Evolutionary conservation across 169 alveolate genomes (phyloP).

Genomic region (Plasmodium vivax): DNA sequence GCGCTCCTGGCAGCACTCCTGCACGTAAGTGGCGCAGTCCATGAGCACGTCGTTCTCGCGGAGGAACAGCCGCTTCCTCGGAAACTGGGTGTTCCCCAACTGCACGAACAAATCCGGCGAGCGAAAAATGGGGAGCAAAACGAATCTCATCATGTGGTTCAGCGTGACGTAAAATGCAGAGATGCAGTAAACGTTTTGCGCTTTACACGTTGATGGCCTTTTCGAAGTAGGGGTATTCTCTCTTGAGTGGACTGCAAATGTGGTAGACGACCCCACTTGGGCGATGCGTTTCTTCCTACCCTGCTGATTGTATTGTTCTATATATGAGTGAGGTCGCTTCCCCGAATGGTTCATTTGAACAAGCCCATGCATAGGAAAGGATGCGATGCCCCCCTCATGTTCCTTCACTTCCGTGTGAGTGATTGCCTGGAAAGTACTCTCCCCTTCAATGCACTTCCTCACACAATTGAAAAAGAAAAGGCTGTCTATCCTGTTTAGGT

Average conservation of each 20-base stretch:
- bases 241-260: neutral
- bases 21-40: neutral
- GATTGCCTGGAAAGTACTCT: too few species aligned
- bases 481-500: neutral
- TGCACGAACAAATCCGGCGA: neutral
- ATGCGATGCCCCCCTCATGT: neutral
- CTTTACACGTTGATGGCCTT: neutral
- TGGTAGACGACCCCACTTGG: neutral
- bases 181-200: neutral
- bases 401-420: neutral
- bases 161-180: too few species aligned
- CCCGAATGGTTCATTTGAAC: too few species aligned
- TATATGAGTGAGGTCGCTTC: too few species aligned
- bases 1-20: neutral
- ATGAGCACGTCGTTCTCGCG: neutral
- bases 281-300: neutral
- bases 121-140: neutral
- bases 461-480: neutral
- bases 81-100: neutral
- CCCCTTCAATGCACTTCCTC: neutral
- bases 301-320: neutral
- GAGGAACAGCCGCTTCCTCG: neutral
- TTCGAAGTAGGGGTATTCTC: neutral
- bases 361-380: neutral
- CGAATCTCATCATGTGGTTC: neutral